Percentiles rank a stretch among this genome's conserved stretches.
Evolutionary conservation across 2,329 filamentous ascomycete species (phyloP).

Genomic region (Botrytis elliptica): DNA sequence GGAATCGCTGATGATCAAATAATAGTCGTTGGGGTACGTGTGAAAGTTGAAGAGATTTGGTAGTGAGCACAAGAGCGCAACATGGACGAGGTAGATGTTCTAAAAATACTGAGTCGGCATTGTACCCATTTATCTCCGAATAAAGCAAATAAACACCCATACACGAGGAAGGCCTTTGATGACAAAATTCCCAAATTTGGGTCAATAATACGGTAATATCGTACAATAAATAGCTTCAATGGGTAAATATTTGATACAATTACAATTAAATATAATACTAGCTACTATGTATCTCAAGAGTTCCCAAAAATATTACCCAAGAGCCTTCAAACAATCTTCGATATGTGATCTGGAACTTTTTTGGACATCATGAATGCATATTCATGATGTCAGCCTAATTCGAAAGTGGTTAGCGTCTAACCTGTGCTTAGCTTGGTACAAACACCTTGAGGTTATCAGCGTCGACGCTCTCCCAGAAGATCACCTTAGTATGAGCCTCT

Average conservation of each 20-base stretch:
- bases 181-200: background rate
- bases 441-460: slow-evolving; percentile 18
- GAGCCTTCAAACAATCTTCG: background rate
- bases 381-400: background rate
- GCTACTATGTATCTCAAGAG: background rate
- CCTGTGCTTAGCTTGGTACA: slow-evolving; percentile 9
- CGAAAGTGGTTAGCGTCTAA: slow-evolving; percentile 14
- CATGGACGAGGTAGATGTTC: background rate
- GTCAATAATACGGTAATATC: background rate
- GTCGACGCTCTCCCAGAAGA: background rate
- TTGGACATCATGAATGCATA: too few species aligned
- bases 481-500: slow-evolving; percentile 27
- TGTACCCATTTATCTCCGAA: slow-evolving; percentile 18
- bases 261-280: background rate
- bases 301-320: background rate
- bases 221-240: background rate
- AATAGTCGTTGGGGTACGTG: background rate
- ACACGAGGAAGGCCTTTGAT: slow-evolving; percentile 7
- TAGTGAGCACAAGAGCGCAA: slow-evolving; percentile 2
- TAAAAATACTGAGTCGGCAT: slow-evolving; percentile 14
- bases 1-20: background rate
- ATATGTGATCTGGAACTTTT: background rate
- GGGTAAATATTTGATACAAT: background rate
- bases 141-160: background rate
- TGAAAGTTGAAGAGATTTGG: background rate